Base-by-base conservation (phyloP, 495 filamentous ascomycete genomes). In the Tuber melanosporum region DNA sequence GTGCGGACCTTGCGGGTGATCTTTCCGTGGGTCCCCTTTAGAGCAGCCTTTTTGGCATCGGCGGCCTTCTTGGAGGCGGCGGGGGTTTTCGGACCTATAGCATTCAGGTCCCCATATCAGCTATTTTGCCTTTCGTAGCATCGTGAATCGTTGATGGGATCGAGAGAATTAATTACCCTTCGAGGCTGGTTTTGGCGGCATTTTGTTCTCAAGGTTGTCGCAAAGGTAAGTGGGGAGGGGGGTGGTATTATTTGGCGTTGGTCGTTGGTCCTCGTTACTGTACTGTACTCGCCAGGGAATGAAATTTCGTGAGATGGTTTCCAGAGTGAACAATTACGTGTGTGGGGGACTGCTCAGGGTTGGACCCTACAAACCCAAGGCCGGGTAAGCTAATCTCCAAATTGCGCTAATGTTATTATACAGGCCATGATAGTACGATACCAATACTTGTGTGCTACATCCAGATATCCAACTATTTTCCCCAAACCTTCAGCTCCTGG, bases 1-100 rank as follows among this genome's bases (percentile, higher is more conserved):
- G 89, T 89, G 84, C 95, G 91, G 86, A 97, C 90, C 89, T 98
- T 98, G 88, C 91, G 91, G 85, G 90, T 87, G 89, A 97, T 97
- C 88, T 95, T 90, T 84, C 92, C 88, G 87, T 93, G 87, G 77
- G 86, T 84, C 70, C 94, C 94, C 87, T 91, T 91, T 82, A 97
- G 90, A 83, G 94, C 92, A 85, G 95, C 92, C 89, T 98, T 97
- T 84, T 96, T 92, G 83, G 95, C 95, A 84, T 91, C 90, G 83
- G 89, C 91, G 87, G 96, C 95, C 89, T 96, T 90, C 78, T 83
- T 83, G 74, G 71, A 76, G 86, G 88, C 89, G 82, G 82, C 84
- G 85, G 80, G 89, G 86, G 77, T 71, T 88, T 91, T 93, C 77
- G 90, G 86, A 87, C 89, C 91, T 92, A 83, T n/a, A 39, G 42